Base-by-base conservation (phyloP, 306 rosid species). In the Corylus americana region DNA sequence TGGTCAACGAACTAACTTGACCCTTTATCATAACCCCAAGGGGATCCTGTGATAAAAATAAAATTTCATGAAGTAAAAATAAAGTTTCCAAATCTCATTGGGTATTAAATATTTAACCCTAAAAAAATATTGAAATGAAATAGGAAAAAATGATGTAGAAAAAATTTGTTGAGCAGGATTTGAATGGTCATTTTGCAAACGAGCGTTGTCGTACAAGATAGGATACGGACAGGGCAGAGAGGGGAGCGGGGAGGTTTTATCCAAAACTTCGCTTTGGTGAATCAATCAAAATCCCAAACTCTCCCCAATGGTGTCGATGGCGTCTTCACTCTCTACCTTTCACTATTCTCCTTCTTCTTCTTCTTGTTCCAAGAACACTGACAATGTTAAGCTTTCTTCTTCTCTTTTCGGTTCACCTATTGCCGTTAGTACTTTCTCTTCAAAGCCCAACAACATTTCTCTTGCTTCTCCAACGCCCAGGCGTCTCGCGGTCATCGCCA, bases 401-500 rank as follows among this genome's bases (percentile, higher is more conserved):
- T 76, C 94, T 1, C 77, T 95, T 4, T 79, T 92, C 35, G 78
- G 85, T 13, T 79, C 91, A 13, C 75, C 91, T 3, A 55, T 83
- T 7, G 61, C 72, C 70, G 22, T 61, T 54, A 68, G 44, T 62
- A 87, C 79, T 64, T 79, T 90, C 63, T 83, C 94, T n/a, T 79
- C 91, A 55, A 79, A 63, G 48, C 77, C 81, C 27, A 80, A 44
- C 13, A 20, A 57, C 70, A 47, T 55, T 11, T 82, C 89, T 67
- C 74, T 75, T 13, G 47, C 13, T 35, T 37, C 79, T 71, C 85
- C 85, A 27, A 11, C 68, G 39, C 83, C 81, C 18, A 55, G 93
- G 79, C 91, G 92, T 51, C 88, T 93, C 86, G 29, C 72, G 68
- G 86, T 95, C 70, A 83, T 77, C 42, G 89, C 99, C 5, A 95